Evolutionary conservation across 768 basidiomycete species (phyloP), one percentile per base, ranked within the genome.

Genomic region (Holtermanniella nyarrowii): DNA sequence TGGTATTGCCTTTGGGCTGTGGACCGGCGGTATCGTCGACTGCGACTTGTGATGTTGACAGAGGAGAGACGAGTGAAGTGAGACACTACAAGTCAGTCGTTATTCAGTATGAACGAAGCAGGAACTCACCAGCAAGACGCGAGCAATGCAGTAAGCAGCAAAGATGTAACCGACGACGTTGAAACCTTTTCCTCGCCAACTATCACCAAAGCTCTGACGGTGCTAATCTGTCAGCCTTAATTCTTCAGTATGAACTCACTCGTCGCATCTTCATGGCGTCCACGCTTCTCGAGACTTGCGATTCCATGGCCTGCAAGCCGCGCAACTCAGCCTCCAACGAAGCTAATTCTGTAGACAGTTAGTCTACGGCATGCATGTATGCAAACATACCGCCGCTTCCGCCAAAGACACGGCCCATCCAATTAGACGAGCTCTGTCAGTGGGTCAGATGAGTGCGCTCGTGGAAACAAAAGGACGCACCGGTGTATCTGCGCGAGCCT

Each of bases 141-240:
- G 60, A 22, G 69, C 67, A 1, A 62, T 60, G 51, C 69, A 71
- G 49, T 71, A 71, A 20, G 61, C 42, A 3, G 65, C 69, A 41
- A 71, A 71, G 10, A 60, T 52, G 50, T 65, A 58, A 16, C 65
- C 67, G 41, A 66, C 40, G n/a, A 66, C 31, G 41, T 68, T 64
- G 59, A 64, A 71, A 18, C 59, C 26, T 25, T 56, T 59, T 3
- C 69, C 69, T 5, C 54, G 51, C 18, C 67, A 48, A 3, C 63
- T 69, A 40, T 55, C 55, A 13, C 66, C 61, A 45, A 66, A 71
- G 22, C 64, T 62, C 52, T 69, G 67, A 5, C 60, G 58, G 57
- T 54, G 53, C 65, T 66, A 11, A 22, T 46, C 42, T 7, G 44
- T 23, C 20, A 13, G 13, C 20, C 44, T 13, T 21, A 20, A n/a